phyloP scores from a whole-genome alignment of 139 green algal species.

The Picochlorum sp. region DNA sequence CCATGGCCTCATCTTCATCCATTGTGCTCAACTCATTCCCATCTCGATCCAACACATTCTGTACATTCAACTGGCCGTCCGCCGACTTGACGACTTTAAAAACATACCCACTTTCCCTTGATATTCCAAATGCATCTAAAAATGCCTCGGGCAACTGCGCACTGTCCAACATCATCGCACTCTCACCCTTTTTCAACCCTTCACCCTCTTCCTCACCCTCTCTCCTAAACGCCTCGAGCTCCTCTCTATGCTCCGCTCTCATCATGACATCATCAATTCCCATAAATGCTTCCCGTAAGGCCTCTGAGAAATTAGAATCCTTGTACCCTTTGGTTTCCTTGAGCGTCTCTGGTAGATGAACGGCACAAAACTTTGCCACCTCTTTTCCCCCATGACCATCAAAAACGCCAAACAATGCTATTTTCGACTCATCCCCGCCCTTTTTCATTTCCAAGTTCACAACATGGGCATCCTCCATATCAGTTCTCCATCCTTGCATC shows the following conservation, averaged over 20 bases:
- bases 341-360: slow-evolving; percentile 35
- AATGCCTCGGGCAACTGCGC: slow-evolving; percentile 34
- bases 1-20: slow-evolving; percentile 6
- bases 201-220: slow-evolving; percentile 14
- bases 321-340: slow-evolving; percentile 12
- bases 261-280: slow-evolving; percentile 38
- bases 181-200: slow-evolving; percentile 4
- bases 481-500: slow-evolving; percentile 66
- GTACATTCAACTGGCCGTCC: neutral
- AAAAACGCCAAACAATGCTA: slow-evolving; percentile 48
- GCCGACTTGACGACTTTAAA: slow-evolving; percentile 27
- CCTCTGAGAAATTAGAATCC: slow-evolving; percentile 16
- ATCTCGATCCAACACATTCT: neutral
- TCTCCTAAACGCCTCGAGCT: slow-evolving; percentile 29
- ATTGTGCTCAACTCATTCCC: slow-evolving; percentile 4
- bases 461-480: slow-evolving; percentile 56
- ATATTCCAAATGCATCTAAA: slow-evolving; percentile 32
- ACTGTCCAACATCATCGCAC: slow-evolving; percentile 28
- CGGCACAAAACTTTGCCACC: slow-evolving; percentile 41
- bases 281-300: slow-evolving; percentile 33
- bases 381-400: slow-evolving; percentile 56
- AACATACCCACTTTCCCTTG: slow-evolving; percentile 11
- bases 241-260: slow-evolving; percentile 14
- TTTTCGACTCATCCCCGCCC: neutral
- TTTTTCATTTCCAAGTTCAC: slow-evolving; percentile 29